Percentiles rank a stretch among this genome's conserved stretches.
Conservation (phyloP, 2,329 filamentous ascomycete species). For the Fusarium camptoceras region DNA sequence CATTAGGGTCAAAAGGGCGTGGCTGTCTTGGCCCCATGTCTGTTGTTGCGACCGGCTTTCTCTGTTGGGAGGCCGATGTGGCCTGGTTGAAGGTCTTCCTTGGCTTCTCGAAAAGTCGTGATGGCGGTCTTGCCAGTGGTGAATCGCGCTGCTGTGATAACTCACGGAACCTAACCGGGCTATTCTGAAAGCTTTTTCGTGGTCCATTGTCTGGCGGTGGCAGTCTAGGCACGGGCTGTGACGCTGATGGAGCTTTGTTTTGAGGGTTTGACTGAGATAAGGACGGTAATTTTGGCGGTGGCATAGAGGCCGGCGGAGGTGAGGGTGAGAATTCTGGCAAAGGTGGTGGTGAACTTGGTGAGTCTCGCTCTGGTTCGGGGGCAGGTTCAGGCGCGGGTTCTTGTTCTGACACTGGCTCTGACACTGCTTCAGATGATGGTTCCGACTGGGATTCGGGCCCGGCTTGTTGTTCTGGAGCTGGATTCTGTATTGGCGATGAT, state of each 20-base stretch:
- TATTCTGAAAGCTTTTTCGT: constrained; percentile 69
- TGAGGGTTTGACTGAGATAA: constrained; percentile 12
- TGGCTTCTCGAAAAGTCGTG: constrained; percentile 43
- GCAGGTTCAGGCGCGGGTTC: background rate
- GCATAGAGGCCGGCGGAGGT: constrained; percentile 29
- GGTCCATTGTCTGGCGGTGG: constrained; percentile 63
- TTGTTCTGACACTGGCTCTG: background rate
- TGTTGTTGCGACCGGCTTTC: background rate
- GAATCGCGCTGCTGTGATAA: constrained; percentile 57
- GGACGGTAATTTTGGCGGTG: constrained; percentile 27
- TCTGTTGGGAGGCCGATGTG: background rate
- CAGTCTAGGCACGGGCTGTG: constrained; percentile 27
- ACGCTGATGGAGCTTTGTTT: constrained; percentile 10
- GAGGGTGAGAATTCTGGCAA: constrained; percentile 13
- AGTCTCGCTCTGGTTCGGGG: background rate
- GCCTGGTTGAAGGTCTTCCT: constrained; percentile 17
- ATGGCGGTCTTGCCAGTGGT: constrained; percentile 60
- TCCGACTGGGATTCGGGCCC: background rate
- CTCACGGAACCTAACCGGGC: constrained; percentile 62
- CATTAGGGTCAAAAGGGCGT: constrained; percentile 53
- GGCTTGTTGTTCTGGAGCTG: background rate
- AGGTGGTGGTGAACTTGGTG: constrained; percentile 4
- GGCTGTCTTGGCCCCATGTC: constrained; percentile 9
- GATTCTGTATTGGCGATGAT: background rate
- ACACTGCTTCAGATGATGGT: background rate